Evolutionary conservation across 1,284 basidiomycete species (phyloP), one percentile per base, ranked within the genome.

Genomic region (Leccinum subfulvum): DNA sequence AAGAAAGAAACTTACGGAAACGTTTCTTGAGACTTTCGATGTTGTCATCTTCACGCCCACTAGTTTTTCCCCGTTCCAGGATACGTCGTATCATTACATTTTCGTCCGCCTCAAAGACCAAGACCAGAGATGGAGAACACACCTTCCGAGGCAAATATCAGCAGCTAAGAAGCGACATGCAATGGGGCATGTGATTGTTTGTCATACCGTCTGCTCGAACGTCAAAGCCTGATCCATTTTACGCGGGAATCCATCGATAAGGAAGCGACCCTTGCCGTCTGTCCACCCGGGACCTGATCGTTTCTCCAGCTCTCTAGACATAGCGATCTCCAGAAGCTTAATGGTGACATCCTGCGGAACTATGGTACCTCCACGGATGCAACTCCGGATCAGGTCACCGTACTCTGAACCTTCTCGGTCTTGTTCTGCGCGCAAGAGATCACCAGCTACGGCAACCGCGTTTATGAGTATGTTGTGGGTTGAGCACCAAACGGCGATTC

Each of bases 291-390:
- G 77, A 7, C 78, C 79, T 2, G 76, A 68, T 60, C 75, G 75
- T 10, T 71, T 70, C 69, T 82, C 77, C 53, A 97, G 76, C 10
- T 87, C 87, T 53, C 80, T 84, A 41, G 78, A 73, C 90, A 99
- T 99, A 14, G 97, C 96, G 74, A 94, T 97, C 80, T 96, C 88
- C 65, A 99, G 83, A 37, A 99, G 87, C 77, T 95, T 95, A 75
- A 99, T 88, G 37, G 97, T 99, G 63, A 99, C 92, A 74, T 98
- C 92, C 88, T 94, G 94, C 4, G 97, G 97, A 5, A 99, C 97
- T 71, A 99, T 97, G 66, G 83, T 89, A 62, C 97, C 97, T 77
- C 97, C 96, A 64, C 84, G 88, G 77, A 99, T 99, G 80, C 89
- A 92, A 26, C 85, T 89, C 67, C 86, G 88, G 77, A 99, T 99